Percentiles rank a stretch among this genome's conserved stretches.
These are phyloP conservation scores for Aspergillus vadensis DNA, from an alignment of 2,329 filamentous ascomycete species.

Conservation along the genomic window DNA sequence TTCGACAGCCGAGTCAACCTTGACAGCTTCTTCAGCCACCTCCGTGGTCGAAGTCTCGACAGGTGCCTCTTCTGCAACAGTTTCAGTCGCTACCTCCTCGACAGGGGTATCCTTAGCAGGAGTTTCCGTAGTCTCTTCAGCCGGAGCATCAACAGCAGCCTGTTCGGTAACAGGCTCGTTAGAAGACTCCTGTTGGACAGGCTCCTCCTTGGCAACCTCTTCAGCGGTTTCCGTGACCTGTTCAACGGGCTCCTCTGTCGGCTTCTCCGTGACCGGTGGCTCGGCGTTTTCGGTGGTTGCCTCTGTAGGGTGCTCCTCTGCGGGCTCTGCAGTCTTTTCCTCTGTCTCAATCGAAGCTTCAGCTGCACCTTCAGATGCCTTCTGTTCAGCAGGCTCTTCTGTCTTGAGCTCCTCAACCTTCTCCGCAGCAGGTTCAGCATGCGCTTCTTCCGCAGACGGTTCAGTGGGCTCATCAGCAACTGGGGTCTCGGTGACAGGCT, in stretches of 20 bases:
- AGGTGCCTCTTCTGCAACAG: background rate
- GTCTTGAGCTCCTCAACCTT: slow-evolving; percentile 5
- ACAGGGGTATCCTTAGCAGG: background rate
- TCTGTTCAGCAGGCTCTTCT: background rate
- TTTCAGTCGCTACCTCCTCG: background rate
- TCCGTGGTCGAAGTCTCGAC: background rate
- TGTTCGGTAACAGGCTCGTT: slow-evolving; percentile 10
- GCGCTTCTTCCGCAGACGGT: slow-evolving; percentile 1
- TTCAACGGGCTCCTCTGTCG: slow-evolving; percentile 6
- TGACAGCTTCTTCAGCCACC: background rate
- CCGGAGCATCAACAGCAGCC: slow-evolving; percentile 2
- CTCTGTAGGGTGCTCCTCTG: background rate
- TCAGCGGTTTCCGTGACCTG: slow-evolving; percentile 5
- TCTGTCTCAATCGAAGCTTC: background rate
- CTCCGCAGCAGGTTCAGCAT: background rate
- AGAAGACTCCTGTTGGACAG: slow-evolving; percentile 5
- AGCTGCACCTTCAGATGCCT: no score
- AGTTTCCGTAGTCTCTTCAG: background rate
- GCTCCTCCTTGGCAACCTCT: slow-evolving; percentile 16
- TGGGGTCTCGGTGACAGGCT: background rate
- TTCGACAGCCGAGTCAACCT: background rate
- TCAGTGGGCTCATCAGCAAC: background rate
- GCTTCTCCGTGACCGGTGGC: slow-evolving; percentile 7
- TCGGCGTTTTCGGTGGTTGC: background rate
- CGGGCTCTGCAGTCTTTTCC: background rate